These are phyloP conservation scores for Chlorokybus atmophyticus DNA, from an alignment of 139 green algal species.

Conservation along the genomic window DNA sequence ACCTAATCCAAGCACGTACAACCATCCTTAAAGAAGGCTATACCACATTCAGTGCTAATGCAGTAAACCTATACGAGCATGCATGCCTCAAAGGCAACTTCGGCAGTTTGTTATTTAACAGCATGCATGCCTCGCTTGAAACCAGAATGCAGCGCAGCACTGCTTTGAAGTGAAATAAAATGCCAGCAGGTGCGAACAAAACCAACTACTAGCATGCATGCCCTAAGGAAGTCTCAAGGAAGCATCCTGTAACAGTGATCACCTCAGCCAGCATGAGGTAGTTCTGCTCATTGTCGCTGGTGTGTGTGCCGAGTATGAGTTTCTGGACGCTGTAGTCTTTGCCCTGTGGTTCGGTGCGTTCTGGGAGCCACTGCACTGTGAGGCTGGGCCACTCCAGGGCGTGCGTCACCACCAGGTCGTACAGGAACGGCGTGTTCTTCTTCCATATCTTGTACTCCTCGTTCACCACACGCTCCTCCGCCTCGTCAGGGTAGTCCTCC, in stretches of 20 bases:
- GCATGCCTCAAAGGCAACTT: too few species aligned
- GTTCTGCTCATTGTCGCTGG: constrained; percentile 94
- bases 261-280: constrained; percentile 93
- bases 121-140: too few species aligned
- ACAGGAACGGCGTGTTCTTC: constrained; percentile 98
- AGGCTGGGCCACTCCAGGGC: constrained; percentile 95
- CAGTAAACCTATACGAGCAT: too few species aligned
- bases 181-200: too few species aligned
- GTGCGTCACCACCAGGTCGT: constrained; percentile 98
- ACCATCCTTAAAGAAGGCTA: too few species aligned
- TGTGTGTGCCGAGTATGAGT: constrained; percentile 95
- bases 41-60: too few species aligned
- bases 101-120: too few species aligned
- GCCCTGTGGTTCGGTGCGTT: constrained; percentile 28
- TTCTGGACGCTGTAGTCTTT: constrained; percentile 83
- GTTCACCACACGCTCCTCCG: constrained; percentile 80
- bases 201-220: neutral
- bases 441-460: constrained; percentile 99
- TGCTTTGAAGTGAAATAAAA: too few species aligned
- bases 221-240: neutral
- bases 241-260: constrained; percentile 19
- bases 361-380: constrained; percentile 95
- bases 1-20: too few species aligned
- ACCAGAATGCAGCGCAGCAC: too few species aligned
- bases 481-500: constrained; percentile 57